Evolutionary conservation across 2,329 filamentous ascomycete species (phyloP), one percentile per base, ranked within the genome.

Genomic region (Neonectria magnoliae): DNA sequence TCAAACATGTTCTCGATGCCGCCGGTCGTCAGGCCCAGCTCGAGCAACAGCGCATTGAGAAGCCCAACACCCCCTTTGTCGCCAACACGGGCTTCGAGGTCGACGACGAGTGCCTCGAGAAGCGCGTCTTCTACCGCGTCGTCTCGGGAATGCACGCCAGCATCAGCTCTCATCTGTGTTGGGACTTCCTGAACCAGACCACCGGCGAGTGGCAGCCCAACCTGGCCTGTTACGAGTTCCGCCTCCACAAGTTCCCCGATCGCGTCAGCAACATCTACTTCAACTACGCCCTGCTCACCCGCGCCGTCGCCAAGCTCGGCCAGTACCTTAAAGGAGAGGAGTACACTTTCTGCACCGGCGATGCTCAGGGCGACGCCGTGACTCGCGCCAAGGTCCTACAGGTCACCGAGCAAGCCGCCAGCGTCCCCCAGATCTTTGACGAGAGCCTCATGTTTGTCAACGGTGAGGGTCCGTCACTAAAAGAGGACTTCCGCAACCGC

Each of bases 131-230:
- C 79, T 96, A 98, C 81, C 88, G 94, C 7, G 90, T 99, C 68
- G 89, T 99, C 67, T 97, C 94, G 56, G 96, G 96, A 47, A 98
- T 99, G 96, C 96, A 99, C 79, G 93, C 96, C 16, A 97, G 94
- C 68, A 99, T 99, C 78, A 97, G 93, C 69, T 93, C 94, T 0
- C 96, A 99, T 80, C 84, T 99, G 45, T 99, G 96, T 86, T 96
- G 92, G 90, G 92, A 98, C 75, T 97, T 96, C 75, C 84, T 98
- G 68, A 98, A 99, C 80, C 94, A 98, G 81, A 94, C 92, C 2
- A 98, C 95, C 0, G 96, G 96, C 63, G 82, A 93, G 79, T 99
- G 96, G 96, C 89, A 91, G 54, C 94, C 94, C 25, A 99, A 99
- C 75, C 79, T 97, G 58, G 84, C 90, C 68, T 99, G 96, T 84